These are phyloP conservation scores for Leccinellum rugosiceps DNA, from an alignment of 768 basidiomycete species.

Conservation along the genomic window DNA sequence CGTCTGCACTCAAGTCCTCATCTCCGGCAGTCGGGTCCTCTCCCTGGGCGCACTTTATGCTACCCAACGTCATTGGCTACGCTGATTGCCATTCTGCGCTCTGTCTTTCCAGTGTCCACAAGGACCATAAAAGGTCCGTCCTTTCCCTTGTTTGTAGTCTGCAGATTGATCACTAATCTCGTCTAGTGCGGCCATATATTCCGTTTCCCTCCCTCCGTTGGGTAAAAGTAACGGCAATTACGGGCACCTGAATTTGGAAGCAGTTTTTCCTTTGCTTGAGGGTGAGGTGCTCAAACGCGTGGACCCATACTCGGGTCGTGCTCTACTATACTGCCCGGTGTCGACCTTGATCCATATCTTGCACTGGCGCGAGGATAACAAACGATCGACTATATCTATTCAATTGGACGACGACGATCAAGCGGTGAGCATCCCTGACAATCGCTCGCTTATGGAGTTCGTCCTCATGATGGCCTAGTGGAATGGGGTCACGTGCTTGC, in stretches of 20 bases:
- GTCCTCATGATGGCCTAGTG: conserved; percentile 25
- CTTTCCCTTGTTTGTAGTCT: neutral
- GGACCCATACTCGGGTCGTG: conserved; percentile 29
- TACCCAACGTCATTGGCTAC: conserved; percentile 7
- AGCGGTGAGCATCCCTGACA: conserved; percentile 23
- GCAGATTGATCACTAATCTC: neutral
- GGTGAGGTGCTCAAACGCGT: conserved; percentile 34
- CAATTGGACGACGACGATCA: conserved; percentile 29
- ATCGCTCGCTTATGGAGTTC: neutral
- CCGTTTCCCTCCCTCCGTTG: conserved; percentile 6
- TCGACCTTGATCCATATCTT: conserved; percentile 35
- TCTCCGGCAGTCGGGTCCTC: neutral
- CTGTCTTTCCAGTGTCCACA: conserved; percentile 1
- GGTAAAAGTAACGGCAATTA: neutral
- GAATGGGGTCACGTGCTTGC: conserved; percentile 42
- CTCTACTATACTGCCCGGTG: conserved; percentile 27
- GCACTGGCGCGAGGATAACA: conserved; percentile 34
- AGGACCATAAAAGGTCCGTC: conserved; percentile 12
- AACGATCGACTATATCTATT: conserved; percentile 22
- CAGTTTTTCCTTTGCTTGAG: conserved; percentile 13
- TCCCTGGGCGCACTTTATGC: conserved; percentile 10
- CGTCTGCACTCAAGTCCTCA: neutral
- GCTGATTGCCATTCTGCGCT: conserved; percentile 7
- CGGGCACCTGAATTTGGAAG: conserved; percentile 1
- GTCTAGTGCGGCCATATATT: conserved; percentile 13